Evolutionary conservation across 1,284 basidiomycete genomes (phyloP), one percentile per base, ranked within the genome.

Genomic region (Meira miltonrushii): DNA sequence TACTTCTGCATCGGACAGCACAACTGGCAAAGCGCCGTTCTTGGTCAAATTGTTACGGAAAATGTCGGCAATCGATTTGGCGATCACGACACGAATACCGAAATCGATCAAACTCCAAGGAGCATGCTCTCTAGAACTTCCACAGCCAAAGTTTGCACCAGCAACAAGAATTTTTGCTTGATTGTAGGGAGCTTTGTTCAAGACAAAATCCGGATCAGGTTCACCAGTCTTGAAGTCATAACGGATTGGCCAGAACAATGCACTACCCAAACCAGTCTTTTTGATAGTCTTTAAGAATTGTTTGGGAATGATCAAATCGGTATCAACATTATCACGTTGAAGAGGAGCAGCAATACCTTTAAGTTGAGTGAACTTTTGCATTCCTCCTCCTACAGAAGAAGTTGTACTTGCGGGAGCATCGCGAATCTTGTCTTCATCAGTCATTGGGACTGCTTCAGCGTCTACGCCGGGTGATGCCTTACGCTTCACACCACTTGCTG

Each of bases 211-310:
- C 4, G 68, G 58, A 37, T 64, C 53, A 19, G 68, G 63, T 51
- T 74, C 65, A 49, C 72, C 72, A 23, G 70, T 75, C 52, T 71
- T 66, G 51, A 63, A 51, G 54, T 77, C 69, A 63, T 75, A 77
- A 23, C 75, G 68, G 44, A 73, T 54, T 5, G 72, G 68, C 65
- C 66, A 73, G 61, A 77, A 73, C 39, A 76, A 67, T 8, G 72
- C 72, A 10, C 64, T 67, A 23, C 75, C 74, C 9, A 77, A 66
- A 37, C 75, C 75, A 2, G 74, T 73, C 38, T 73, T 70, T 61
- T 74, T 74, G 66, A 77, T 76, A 37, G 72, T 76, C 65, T 77
- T 77, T 41, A 77, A 66, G 64, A 74, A 77, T 28, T 58, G 70
- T 60, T 74, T 74, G 52, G 75, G 74, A 55, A 77, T 76, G 63